Conservation (phyloP, 768 basidiomycete genomes). For the Tricholoma saponaceum region DNA sequence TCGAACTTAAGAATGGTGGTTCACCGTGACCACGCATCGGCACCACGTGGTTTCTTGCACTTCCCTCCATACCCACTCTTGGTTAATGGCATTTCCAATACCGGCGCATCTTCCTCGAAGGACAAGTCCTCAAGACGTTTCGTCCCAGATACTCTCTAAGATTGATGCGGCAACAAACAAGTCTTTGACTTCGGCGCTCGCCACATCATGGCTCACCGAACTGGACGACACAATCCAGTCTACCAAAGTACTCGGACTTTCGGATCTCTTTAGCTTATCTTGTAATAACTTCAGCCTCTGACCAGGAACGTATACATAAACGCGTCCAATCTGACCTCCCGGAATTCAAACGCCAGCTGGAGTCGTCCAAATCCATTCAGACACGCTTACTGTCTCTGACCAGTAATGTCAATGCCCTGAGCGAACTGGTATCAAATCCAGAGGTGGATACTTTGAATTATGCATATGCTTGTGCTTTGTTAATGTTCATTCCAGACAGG, state of each 20-base stretch:
- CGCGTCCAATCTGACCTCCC: conserved; percentile 64
- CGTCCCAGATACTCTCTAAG: conserved; percentile 67
- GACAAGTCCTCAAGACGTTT: conserved; percentile 56
- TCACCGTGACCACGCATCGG: too few relatives aligned
- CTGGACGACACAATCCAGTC: conserved; percentile 66
- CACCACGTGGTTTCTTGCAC: conserved; percentile 4
- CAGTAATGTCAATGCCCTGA: conserved; percentile 48
- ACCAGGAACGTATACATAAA: conserved; percentile 65
- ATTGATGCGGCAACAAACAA: conserved; percentile 59
- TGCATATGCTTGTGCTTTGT: neutral
- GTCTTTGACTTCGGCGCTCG: conserved; percentile 55
- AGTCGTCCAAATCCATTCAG: conserved; percentile 62
- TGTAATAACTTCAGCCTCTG: conserved; percentile 8
- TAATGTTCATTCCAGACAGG: conserved; percentile 49
- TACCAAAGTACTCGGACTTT: conserved; percentile 55
- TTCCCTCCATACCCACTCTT: neutral
- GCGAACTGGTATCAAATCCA: conserved; percentile 47
- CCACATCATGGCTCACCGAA: conserved; percentile 66
- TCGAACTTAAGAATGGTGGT: too few relatives aligned
- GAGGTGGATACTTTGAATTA: conserved; percentile 42
- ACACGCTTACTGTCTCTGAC: conserved; percentile 49
- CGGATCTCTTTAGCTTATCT: neutral
- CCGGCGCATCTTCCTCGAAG: conserved; percentile 72
- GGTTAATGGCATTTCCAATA: conserved; percentile 67
- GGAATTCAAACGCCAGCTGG: conserved; percentile 59